Percentiles rank a stretch among this genome's conserved stretches.
Conservation (phyloP, 2,329 filamentous ascomycete species). For the Ophiostoma australiae region DNA sequence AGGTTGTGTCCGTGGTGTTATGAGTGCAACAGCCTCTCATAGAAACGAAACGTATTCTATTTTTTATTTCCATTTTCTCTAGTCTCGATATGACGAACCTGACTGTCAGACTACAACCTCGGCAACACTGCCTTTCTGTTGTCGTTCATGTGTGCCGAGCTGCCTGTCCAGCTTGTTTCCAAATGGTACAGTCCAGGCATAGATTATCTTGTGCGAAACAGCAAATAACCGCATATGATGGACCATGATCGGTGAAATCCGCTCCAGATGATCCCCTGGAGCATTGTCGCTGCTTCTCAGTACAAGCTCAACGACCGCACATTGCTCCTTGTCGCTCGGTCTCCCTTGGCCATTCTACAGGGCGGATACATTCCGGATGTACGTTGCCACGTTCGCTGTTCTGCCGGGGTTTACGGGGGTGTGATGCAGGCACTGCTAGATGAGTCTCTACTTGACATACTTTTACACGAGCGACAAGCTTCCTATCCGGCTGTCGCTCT, state of each 20-base stretch:
- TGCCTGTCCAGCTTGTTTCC: constrained; percentile 56
- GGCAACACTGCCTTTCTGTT: constrained; percentile 42
- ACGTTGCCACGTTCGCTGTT: background rate
- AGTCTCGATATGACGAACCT: background rate
- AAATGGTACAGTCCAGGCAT: constrained; percentile 40
- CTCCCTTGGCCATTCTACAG: background rate
- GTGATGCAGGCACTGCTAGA: background rate
- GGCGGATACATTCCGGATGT: background rate
- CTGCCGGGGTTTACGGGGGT: background rate
- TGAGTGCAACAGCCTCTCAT: background rate
- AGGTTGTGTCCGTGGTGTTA: background rate
- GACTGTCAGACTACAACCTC: constrained; percentile 30
- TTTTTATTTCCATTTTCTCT: background rate
- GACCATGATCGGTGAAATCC: constrained; percentile 58
- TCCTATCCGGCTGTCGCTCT: constrained; percentile 39
- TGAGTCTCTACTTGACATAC: constrained; percentile 33
- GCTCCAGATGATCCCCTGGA: constrained; percentile 53
- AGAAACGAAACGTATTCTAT: too few relatives aligned
- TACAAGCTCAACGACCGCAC: constrained; percentile 31
- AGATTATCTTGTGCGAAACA: background rate
- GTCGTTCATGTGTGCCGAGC: constrained; percentile 49
- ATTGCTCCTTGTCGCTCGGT: constrained; percentile 37
- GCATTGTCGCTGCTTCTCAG: constrained; percentile 43
- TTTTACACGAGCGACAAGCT: constrained; percentile 42
- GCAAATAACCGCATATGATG: constrained; percentile 28